Conservation (phyloP, 2,329 filamentous ascomycete genomes). For the Clarireedia homoeocarpa region DNA sequence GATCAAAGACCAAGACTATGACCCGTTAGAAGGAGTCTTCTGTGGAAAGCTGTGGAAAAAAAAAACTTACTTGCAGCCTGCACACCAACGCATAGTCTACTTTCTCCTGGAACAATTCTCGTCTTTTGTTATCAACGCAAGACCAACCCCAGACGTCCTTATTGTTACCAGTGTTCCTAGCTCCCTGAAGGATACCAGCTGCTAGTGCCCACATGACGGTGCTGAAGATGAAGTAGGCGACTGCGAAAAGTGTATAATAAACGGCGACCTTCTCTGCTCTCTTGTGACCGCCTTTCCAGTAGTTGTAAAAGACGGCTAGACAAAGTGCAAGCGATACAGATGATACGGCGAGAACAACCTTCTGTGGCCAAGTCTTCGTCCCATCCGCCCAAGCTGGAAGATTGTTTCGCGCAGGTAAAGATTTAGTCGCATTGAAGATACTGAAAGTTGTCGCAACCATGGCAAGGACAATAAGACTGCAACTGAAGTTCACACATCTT, state of each 20-base stretch:
- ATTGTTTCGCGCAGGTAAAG: slow-evolving; percentile 66
- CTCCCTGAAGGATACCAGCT: slow-evolving; percentile 74
- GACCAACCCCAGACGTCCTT: slow-evolving; percentile 98
- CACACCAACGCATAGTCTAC: slow-evolving; percentile 88
- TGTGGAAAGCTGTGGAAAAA: neutral
- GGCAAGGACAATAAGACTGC: slow-evolving; percentile 86
- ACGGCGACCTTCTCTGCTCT: slow-evolving; percentile 88
- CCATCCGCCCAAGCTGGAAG: slow-evolving; percentile 76
- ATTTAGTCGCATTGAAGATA: slow-evolving; percentile 85
- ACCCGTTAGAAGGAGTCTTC: slow-evolving; percentile 8
- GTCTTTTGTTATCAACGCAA: slow-evolving; percentile 82
- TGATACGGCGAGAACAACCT: slow-evolving; percentile 70
- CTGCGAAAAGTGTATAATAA: slow-evolving; percentile 92
- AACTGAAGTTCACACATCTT: slow-evolving; percentile 94
- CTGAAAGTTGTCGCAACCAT: slow-evolving; percentile 83
- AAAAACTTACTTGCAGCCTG: slow-evolving; percentile 62
- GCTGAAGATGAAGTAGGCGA: slow-evolving; percentile 88
- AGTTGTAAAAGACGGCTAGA: slow-evolving; percentile 72
- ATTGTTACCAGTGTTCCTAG: slow-evolving; percentile 62
- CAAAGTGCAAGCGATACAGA: slow-evolving; percentile 75
- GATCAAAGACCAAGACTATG: slow-evolving; percentile 85
- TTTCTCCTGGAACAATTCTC: slow-evolving; percentile 68
- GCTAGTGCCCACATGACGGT: slow-evolving; percentile 88
- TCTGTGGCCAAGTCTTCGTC: slow-evolving; percentile 84
- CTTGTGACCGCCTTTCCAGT: slow-evolving; percentile 80